Evolutionary conservation across 768 basidiomycete species (phyloP), one percentile per base, ranked within the genome.

Genomic region (Clitopilus hobsonii): DNA sequence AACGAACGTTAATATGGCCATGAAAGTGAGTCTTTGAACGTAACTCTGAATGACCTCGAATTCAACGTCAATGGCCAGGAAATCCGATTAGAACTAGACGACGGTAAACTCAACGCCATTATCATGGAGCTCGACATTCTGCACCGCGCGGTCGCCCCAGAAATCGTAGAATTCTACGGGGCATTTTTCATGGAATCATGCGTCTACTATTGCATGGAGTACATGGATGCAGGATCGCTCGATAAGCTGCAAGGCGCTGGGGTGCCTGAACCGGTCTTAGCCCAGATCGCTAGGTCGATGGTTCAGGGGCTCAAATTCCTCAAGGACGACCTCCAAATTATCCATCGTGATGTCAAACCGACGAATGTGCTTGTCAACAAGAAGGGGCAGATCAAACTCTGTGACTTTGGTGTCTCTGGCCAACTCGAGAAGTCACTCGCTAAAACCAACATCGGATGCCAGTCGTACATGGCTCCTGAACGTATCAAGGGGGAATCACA

Each of bases 141-240:
- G 6, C 97, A 99, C 70, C 91, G 94, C 18, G 95, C 95, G 2
- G 81, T 88, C 41, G 86, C 89, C 7, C 90, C 89, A 2, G 86
- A 91, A 65, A 98, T 98, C 60, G 92, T 99, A 64, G 97, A 98
- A 58, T 99, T 99, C 63, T 98, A 96, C 67, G 97, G 97, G 41
- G 97, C 97, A 3, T 99, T 99, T 76, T 98, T 97, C 71, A 94
- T 97, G 71, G 97, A 99, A 67, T 92, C 92, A n/a, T 99, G 96
- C 69, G 97, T 99, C 22, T 98, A 99, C 73, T 98, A 97, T 69
- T 98, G 95, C 72, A 98, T 98, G 95, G 97, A 99, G 76, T 92
- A 88, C 73, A 99, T 99, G 97, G 96, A 99, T 67, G 95, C 94
- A 10, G 94, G 95, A n/a, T 90, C 87, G 36, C 80, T 99, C 48